phyloP scores from a whole-genome alignment of 495 filamentous ascomycete species.

The Neurospora sp. region DNA sequence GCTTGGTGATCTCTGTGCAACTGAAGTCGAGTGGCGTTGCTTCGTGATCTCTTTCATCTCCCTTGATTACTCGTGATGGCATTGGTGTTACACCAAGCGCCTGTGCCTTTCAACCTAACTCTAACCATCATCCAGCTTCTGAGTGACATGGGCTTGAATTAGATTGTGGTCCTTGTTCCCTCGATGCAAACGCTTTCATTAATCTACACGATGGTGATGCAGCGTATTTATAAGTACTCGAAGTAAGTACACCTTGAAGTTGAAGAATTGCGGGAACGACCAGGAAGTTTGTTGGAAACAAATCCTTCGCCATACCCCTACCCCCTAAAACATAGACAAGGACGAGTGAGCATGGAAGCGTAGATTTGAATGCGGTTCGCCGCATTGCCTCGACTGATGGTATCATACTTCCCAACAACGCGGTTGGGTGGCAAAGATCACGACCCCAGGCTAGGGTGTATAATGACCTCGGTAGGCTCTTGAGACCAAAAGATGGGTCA shows the following conservation, averaged over 20 bases:
- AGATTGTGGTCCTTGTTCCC: too few species aligned
- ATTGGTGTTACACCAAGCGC: neutral
- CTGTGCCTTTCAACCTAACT: neutral
- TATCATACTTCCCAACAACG: neutral
- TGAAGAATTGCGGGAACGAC: neutral
- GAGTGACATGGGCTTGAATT: too few species aligned
- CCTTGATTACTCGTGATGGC: neutral
- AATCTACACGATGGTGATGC: too few species aligned
- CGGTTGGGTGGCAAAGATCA: neutral
- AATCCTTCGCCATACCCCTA: neutral
- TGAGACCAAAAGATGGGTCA: neutral
- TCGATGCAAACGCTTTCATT: too few species aligned
- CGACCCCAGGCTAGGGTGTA: neutral
- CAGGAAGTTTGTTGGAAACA: neutral
- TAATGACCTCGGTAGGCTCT: neutral
- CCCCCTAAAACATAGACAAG: neutral
- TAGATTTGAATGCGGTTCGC: neutral
- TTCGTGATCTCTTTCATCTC: neutral
- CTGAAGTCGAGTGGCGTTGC: neutral
- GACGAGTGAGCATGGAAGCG: neutral
- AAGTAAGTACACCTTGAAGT: neutral
- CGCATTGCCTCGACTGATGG: neutral
- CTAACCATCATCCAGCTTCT: too few species aligned
- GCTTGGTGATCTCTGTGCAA: too few species aligned
- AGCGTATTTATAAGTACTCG: neutral